Evolutionary conservation across 2,329 filamentous ascomycete genomes (phyloP).

Genomic region (Coniochaeta sp.): DNA sequence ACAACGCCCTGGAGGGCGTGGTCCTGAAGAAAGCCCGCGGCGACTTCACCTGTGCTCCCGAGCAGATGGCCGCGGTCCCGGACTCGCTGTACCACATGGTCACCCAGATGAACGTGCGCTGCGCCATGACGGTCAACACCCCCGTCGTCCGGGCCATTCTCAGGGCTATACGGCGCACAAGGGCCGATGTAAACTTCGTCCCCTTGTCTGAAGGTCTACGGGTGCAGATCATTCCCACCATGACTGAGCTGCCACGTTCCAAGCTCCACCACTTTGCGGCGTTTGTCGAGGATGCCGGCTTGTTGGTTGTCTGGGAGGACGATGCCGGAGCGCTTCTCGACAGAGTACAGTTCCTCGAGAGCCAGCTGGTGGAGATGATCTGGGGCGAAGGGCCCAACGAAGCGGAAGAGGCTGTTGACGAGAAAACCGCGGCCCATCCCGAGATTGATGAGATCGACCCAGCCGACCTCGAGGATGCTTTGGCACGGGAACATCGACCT

Average conservation of each 20-base stretch:
- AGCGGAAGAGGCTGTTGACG: constrained; percentile 32
- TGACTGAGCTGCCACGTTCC: constrained; percentile 49
- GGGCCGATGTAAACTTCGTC: constrained; percentile 39
- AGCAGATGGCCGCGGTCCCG: constrained; percentile 26
- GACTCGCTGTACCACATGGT: constrained; percentile 27
- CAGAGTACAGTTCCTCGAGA: constrained; percentile 44
- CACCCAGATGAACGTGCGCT: constrained; percentile 36
- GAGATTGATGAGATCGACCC: constrained; percentile 36
- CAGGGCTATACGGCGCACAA: constrained; percentile 30
- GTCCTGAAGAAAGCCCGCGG: constrained; percentile 31
- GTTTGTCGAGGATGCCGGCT: constrained; percentile 50
- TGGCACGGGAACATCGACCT: constrained; percentile 35
- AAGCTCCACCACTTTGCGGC: constrained; percentile 62
- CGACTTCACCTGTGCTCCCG: constrained; percentile 30
- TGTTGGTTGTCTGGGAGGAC: constrained; percentile 60
- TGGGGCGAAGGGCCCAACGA: constrained; percentile 39
- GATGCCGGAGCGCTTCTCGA: constrained; percentile 47
- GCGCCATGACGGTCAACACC: constrained; percentile 62
- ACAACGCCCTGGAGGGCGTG: constrained; percentile 29
- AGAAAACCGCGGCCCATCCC: constrained; percentile 23
- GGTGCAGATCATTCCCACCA: constrained; percentile 54
- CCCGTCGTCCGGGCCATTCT: constrained; percentile 56
- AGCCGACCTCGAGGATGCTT: constrained; percentile 30
- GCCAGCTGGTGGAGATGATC: constrained; percentile 49
- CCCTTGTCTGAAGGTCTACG: constrained; percentile 51